Evolutionary conservation across 1,284 basidiomycete species (phyloP), one percentile per base, ranked within the genome.

Genomic region (Boletellus deceptivus): DNA sequence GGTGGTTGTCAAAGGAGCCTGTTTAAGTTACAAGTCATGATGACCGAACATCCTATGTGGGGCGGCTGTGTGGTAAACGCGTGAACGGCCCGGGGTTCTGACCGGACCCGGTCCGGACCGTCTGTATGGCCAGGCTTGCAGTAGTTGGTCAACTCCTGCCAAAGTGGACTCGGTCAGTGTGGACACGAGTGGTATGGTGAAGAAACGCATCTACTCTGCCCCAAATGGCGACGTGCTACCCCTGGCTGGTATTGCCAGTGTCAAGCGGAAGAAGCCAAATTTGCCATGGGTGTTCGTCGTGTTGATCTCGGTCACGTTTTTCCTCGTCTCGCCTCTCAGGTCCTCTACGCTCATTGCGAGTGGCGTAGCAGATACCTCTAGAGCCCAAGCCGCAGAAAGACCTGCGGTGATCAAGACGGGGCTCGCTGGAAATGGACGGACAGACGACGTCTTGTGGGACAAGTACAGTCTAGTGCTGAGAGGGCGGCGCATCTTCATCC

Each of bases 401-500:
- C 36, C 48, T 27, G 29, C 17, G 4, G 24, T 17, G 29, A 25
- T 52, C 11, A 25, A 44, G n/a, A 29, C 52, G 5, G 46, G 43
- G n/a, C 40, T 68, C 31, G 53, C 45, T 10, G 65, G 65, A 6
- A 70, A 70, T 38, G 65, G 65, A 46, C 65, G 64, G 36, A 70
- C 67, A 27, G 50, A 55, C 6, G 67, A 70, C 18, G 60, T 67
- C 35, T 27, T 62, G 47, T 70, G 65, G 68, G 65, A 67, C 47
- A 57, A 56, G 42, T 65, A 67, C 42, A 70, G 65, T 48, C 53
- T 67, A 4, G 52, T 67, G 18, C 50, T 70, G 18, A 67, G 67
- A 42, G 68, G 67, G 18, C 65, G 67, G 24, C 67, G 69, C 22
- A 35, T 70, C 29, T 67, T 67, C 45, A 53, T 67, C 16, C 68